Evolutionary conservation across 768 basidiomycete species (phyloP).

Genomic region (Hygrophorus pudorinus): DNA sequence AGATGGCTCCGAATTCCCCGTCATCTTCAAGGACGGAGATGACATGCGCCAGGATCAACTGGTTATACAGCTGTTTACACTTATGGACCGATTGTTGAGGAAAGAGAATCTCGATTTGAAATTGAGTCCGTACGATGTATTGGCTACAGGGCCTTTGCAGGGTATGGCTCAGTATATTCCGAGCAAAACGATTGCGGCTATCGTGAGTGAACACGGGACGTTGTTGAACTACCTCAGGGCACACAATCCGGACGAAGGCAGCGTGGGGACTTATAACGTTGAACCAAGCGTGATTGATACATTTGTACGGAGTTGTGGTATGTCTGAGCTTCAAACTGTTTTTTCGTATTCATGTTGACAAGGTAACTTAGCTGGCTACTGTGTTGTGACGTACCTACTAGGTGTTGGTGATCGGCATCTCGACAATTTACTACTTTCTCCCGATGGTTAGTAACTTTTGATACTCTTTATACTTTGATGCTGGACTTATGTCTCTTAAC

Average conservation of each 20-base stretch:
- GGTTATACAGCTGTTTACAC: conserved; percentile 94
- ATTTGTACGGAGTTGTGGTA: conserved; percentile 93
- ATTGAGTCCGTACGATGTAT: conserved; percentile 82
- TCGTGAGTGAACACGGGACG: conserved; percentile 86
- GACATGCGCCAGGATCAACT: conserved; percentile 98
- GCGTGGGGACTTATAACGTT: conserved; percentile 91
- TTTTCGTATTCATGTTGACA: conserved; percentile 8
- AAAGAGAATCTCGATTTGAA: conserved; percentile 95
- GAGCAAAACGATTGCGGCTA: conserved; percentile 91
- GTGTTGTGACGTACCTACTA: conserved; percentile 90
- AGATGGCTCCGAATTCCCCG: conserved; percentile 79
- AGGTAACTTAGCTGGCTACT: conserved; percentile 86
- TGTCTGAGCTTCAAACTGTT: conserved; percentile 16
- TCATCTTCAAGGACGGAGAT: conserved; percentile 99
- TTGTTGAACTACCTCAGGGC: conserved; percentile 82
- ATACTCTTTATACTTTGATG: not conserved
- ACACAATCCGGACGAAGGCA: conserved; percentile 88
- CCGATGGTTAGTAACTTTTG: conserved; percentile 56
- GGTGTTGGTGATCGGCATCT: conserved; percentile 97
- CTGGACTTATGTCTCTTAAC: not conserved
- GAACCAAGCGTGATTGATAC: conserved; percentile 92
- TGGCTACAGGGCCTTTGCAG: conserved; percentile 85
- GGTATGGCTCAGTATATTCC: conserved; percentile 97
- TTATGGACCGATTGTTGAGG: conserved; percentile 89
- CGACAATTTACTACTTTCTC: conserved; percentile 86